Base-by-base conservation (phyloP, 208 protist genomes). In the Naegleria gruberi region DNA sequence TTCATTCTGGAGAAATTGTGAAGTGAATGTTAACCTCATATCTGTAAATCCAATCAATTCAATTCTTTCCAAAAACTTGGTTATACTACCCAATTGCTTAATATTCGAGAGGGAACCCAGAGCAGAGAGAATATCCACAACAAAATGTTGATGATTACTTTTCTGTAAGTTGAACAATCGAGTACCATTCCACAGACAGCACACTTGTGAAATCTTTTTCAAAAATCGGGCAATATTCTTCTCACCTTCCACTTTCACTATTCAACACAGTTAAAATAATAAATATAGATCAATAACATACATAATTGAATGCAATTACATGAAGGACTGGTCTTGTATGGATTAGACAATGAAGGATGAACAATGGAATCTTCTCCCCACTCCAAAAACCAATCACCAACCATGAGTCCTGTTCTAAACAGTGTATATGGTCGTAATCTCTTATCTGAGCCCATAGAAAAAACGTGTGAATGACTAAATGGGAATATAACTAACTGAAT, bases 331-430 rank as follows among this genome's bases (percentile, higher is more conserved):
- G 34, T n/a, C 12, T 6, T 37, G 8, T 77, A 77, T 37, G 26
- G 26, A 77, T n/a, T 37, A 37, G 17, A 77, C 19, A 37, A 37
- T 19, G 30, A 77, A 15, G 65, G 65, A 77, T 37, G 34, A 77
- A 77, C 65, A 37, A 77, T 7, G 6, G 30, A 37, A 77, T 30
- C 0, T 37, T 77, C 65, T 37, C 65, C 30, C 65, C 65, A 77
- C 26, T 77, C 65, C 34, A 77, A 77, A 77, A 77, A 77, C 65
- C 65, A 77, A 77, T 77, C 65, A 12, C 65, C 65, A 77, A 77
- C 34, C 2, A 77, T 37, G 12, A 77, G 30, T 37, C 65, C 65
- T 37, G 65, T 77, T 77, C 65, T 77, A 37, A 77, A 77, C 0
- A 77, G 26, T 77, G 30, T 37, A n/a, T 77, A 37, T 37, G 65